Evolutionary conservation across 495 filamentous ascomycete species (phyloP), one percentile per base, ranked within the genome.

Genomic region (Lophiostoma macrostomum): DNA sequence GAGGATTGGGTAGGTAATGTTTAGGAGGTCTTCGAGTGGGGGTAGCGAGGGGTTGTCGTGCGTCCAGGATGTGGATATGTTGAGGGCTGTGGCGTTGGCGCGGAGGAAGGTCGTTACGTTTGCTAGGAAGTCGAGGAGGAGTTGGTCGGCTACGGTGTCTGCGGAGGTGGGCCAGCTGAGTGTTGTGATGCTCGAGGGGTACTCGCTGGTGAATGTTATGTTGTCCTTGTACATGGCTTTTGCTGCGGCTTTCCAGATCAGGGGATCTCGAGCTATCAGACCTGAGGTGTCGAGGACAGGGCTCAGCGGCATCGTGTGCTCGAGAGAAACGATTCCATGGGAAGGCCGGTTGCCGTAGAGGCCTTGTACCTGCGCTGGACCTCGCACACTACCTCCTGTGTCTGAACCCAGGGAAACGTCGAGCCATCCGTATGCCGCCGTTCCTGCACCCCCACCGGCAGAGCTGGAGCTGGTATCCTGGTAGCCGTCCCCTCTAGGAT

Each of bases 321-420:
- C 66, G 1, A 79, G 58, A 0, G 45, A 50, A 16, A 80, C 73
- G 23, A 76, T 53, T 1, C 70, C 76, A 48, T 75, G 72, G n/a
- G 67, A 73, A 0, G 74, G 76, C 2, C 75, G 67, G 55, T 77
- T 78, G 20, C 74, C 76, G 54, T 68, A 80, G 1, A 74, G 57
- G 0, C 78, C 78, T 38, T 74, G 68, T 0, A 73, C 72, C 11
- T 72, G 67, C 0, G 72, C 70, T 0, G 77, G 78, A 1, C 70
- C 67, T 7, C 77, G 65, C 39, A 79, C 74, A 31, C 69, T 73
- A 0, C 70, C 72, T 4, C 75, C 77, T 0, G 77, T 71, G 36
- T 69, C 68, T 13, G 60, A 64, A 6, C 65, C 67, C 16, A 71
- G 50, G 2, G 65, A 58, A 4, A 71, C 39, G 39, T 71, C 66